Base-by-base conservation (phyloP, 2,329 filamentous ascomycete genomes). In the Herpotrichia juniperi region DNA sequence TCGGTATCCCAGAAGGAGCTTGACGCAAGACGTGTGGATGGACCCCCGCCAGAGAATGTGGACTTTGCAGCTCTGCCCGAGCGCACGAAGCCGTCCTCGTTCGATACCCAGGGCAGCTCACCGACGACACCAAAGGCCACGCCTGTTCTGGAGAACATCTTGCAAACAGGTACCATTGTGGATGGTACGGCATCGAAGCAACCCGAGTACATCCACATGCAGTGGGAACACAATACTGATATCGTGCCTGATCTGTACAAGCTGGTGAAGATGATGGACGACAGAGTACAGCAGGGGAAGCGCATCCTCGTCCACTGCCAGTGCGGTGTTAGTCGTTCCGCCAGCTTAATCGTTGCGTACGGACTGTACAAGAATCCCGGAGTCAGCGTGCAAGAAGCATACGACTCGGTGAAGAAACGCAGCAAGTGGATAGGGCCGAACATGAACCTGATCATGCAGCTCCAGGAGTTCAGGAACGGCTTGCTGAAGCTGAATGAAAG, bases 401-500 rank as follows among this genome's bases (percentile, higher is more conserved):
- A 94, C 68, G 86, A 91, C 68, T 83, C 87, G 2, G 90, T 91
- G 2, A 91, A 96, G 74, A 82, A 84, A 48, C 89, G 89, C 75
- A 94, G 90, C 72, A 86, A 83, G 66, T 96, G 91, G 90, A 93
- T 96, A 62, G 92, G 90, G 52, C 90, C 90, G 0, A 96, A 96
- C 72, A 96, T 96, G 91, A 90, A 90, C 61, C 80, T 96, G 60
- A 92, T 96, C 81, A 94, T 94, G 80, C 92, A 91, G 61, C 78
- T 96, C 42, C 90, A 93, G 70, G 90, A 93, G 66, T 93, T 93
- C 68, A 81, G 56, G 73, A 83, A 59, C 69, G 82, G 65, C 75
- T 80, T 72, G 37, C 50, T 74, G n/a, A 67, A 69, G 48, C 60
- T 66, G 9, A 75, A 71, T 35, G 67, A 72, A 26, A 67, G 56